Conservation (phyloP, 257 asterid genomes). For the Lantana camara region DNA sequence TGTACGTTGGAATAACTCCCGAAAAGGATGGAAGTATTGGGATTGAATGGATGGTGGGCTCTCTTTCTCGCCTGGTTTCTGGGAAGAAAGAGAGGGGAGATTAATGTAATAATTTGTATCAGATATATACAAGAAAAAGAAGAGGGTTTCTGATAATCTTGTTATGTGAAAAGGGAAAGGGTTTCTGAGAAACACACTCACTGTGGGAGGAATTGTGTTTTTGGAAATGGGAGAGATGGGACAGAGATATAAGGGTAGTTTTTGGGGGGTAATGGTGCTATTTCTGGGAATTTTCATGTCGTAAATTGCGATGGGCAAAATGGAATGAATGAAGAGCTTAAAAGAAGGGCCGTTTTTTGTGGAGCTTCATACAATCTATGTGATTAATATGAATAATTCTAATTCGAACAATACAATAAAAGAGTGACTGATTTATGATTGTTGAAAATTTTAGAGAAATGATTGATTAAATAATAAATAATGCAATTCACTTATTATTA, state of each 20-base stretch:
- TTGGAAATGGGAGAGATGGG: neutral
- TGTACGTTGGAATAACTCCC: too few relatives aligned
- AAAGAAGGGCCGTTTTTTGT: too few relatives aligned
- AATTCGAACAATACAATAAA: too few relatives aligned
- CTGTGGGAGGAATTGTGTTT: neutral
- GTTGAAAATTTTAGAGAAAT: too few relatives aligned
- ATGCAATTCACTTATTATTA: too few relatives aligned
- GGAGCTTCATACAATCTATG: too few relatives aligned
- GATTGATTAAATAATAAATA: too few relatives aligned
- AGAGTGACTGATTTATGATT: too few relatives aligned
- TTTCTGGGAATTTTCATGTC: neutral
- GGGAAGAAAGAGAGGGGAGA: conserved; percentile 30
- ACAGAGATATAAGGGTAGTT: neutral
- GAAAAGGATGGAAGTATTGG: neutral
- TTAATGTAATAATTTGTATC: neutral
- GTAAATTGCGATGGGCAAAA: neutral
- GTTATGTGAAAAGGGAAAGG: neutral
- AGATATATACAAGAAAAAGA: too few relatives aligned
- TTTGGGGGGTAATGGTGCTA: neutral
- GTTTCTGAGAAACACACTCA: neutral
- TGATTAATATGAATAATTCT: too few relatives aligned
- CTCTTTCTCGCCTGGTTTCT: conserved; percentile 16
- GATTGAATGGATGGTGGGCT: neutral
- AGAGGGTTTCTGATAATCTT: neutral
- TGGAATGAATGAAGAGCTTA: neutral